A percentile compares a stretch with the other conserved stretches of the same genome.
phyloP scores from a whole-genome alignment of 768 basidiomycete genomes.

The Mycena leptocephala region DNA sequence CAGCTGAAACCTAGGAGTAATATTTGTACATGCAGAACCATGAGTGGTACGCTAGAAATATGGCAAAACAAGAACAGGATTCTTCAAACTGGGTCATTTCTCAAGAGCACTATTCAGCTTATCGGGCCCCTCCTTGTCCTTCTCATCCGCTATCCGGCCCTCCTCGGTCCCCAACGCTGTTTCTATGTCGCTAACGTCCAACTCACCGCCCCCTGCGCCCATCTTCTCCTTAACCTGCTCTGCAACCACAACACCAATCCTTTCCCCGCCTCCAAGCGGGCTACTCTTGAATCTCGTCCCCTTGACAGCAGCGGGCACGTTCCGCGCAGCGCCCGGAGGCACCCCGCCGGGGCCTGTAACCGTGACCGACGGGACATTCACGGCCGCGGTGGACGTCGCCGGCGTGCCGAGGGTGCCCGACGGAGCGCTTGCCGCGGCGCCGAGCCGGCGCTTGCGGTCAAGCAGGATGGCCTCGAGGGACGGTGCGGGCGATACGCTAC shows the following conservation, averaged over 20 bases:
- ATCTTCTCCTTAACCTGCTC: conserved; percentile 61
- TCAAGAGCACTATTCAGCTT: conserved; percentile 25
- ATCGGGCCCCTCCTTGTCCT: conserved; percentile 52
- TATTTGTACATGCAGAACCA: conserved; percentile 9
- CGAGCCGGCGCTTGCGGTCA: conserved; percentile 75
- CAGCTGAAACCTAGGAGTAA: background rate
- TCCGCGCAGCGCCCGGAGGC: conserved; percentile 3
- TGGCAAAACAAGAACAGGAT: background rate
- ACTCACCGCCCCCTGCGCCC: conserved; percentile 30
- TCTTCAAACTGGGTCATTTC: background rate
- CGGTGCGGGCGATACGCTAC: conserved; percentile 65
- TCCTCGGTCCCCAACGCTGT: conserved; percentile 36
- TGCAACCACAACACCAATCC: conserved; percentile 63
- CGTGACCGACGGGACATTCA: conserved; percentile 11
- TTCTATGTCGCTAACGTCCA: conserved; percentile 22
- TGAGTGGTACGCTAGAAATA: background rate
- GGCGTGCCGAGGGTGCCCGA: conserved; percentile 16
- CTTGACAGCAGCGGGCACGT: conserved; percentile 49
- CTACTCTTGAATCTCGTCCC: conserved; percentile 84
- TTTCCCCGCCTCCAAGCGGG: conserved; percentile 68
- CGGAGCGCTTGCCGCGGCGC: conserved; percentile 37
- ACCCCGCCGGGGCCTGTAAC: conserved; percentile 32
- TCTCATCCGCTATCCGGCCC: conserved; percentile 53
- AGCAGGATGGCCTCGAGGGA: conserved; percentile 79
- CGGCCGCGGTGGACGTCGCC: conserved; percentile 14